Base-by-base conservation (phyloP, 179 eudicot genomes). In the Heliamphora pulchella region DNA sequence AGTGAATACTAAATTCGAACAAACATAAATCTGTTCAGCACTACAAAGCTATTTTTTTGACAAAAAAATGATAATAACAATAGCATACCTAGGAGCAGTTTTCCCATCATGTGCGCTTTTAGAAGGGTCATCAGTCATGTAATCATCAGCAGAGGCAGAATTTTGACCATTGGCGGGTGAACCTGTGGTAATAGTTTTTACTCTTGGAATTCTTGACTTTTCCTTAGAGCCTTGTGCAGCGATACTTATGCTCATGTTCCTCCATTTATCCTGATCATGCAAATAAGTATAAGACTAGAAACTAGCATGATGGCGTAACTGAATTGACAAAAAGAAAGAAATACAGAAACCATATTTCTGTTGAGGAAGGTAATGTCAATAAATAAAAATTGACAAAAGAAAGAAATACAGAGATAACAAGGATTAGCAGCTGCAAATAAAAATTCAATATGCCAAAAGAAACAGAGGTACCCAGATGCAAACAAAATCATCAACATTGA, bases 261-360 rank as follows among this genome's bases (percentile, higher is more conserved):
- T 43, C 76, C 76, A 73, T 73, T 73, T 73, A 8, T 73, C 76
- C 76, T 73, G 76, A 57, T 73, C 76, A 5, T 73, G 62, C 6
- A 57, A 14, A 51, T 18, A 18, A 73, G n/a, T 11, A 73, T 73
- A 62, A 73, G 44, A 71, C 11, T n/a, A 47, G 75, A 48, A 71
- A 71, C 3, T 22, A 53, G 20, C 47, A 53, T 47, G 75, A 55
- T n/a, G 20, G 53, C 15, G 73, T 2, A 2, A 71, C 58, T n/a
- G 39, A 71, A 47, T 71, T 48, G 58, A 47, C 50, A 58, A 14
- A 47, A 31, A 31, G 31, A 31, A 31, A 31, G 31, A 31, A 31
- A 31, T 31, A 7, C 17, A 47, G 57, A 51, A 47, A 71, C 55
- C 39, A 47, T 71, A 44, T 13, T 69, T 44, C 51, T 13, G n/a